Percentiles rank a stretch among this genome's conserved stretches.
phyloP scores from a whole-genome alignment of 2,329 filamentous ascomycete species.

The Cladorrhinum sp. region DNA sequence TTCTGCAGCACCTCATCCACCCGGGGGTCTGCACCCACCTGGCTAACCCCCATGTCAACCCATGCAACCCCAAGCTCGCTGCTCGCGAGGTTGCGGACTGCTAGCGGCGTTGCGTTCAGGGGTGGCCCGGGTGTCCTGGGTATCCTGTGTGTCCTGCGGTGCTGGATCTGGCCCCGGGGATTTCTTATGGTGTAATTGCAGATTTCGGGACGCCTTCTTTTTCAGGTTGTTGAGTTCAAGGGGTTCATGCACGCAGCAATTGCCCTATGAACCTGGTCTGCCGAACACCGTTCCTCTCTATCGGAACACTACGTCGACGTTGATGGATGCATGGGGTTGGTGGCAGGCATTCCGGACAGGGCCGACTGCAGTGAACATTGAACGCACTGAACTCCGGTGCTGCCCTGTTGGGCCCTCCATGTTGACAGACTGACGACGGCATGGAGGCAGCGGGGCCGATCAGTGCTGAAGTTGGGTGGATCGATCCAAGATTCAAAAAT shows the following conservation, averaged over 20 bases:
- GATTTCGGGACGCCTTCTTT: neutral
- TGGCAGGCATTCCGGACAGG: too few relatives aligned
- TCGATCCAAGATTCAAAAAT: neutral
- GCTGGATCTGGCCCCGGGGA: neutral
- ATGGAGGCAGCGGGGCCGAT: too few relatives aligned
- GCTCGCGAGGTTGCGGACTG: neutral
- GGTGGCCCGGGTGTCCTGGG: neutral
- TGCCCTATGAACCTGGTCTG: neutral
- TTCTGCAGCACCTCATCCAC: slow-evolving; percentile 10
- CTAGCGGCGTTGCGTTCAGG: slow-evolving; percentile 2
- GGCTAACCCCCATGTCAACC: neutral
- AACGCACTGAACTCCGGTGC: too few relatives aligned
- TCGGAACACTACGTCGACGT: neutral
- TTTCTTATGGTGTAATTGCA: neutral
- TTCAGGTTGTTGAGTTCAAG: neutral
- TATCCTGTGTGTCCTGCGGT: neutral
- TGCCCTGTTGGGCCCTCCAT: neutral
- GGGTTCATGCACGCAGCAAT: neutral
- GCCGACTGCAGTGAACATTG: too few relatives aligned
- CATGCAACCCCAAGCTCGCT: slow-evolving; percentile 3
- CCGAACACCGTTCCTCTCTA: neutral
- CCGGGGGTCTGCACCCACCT: neutral
- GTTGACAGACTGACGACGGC: too few relatives aligned
- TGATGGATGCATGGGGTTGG: neutral
- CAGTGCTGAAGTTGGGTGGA: neutral